Conservation (phyloP, 768 basidiomycete genomes). For the Sarcomyxa edulis region DNA sequence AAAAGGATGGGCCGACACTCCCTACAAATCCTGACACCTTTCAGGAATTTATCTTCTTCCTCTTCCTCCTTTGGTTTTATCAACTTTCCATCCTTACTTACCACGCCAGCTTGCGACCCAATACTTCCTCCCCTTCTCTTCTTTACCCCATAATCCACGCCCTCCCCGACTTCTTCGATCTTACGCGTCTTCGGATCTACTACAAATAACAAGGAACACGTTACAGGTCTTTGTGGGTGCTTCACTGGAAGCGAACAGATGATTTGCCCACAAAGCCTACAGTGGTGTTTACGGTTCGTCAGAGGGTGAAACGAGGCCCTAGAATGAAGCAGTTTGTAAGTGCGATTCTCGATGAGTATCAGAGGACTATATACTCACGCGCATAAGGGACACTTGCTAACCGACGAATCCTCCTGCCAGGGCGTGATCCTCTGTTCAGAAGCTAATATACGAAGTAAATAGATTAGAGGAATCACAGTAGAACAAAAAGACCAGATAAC, state of each 20-base stretch:
- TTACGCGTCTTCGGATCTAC: conserved; percentile 73
- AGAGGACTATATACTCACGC: conserved; percentile 36
- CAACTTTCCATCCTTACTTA: too few relatives aligned
- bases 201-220: conserved; percentile 80
- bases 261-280: conserved; percentile 87
- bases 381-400: conserved; percentile 83
- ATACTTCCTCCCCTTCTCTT: conserved; percentile 32
- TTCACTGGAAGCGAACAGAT: conserved; percentile 87
- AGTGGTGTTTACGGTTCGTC: conserved; percentile 94
- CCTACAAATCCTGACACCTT: conserved; percentile 84
- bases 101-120: conserved; percentile 14
- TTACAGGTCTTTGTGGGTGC: conserved; percentile 54
- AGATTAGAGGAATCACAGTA: neutral
- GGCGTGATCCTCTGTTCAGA: conserved; percentile 92
- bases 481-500: conserved; percentile 2
- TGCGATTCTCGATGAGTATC: neutral
- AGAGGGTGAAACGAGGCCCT: conserved; percentile 80
- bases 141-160: conserved; percentile 78
- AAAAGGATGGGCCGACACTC: conserved; percentile 75
- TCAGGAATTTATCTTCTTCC: conserved; percentile 80
- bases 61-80: conserved; percentile 31
- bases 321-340: conserved; percentile 1
- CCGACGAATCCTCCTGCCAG: conserved; percentile 83
- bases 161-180: conserved; percentile 83
- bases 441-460: conserved; percentile 27